Evolutionary conservation across 257 asterid genomes (phyloP), one percentile per base, ranked within the genome.

Genomic region (Primulina eburnea): DNA sequence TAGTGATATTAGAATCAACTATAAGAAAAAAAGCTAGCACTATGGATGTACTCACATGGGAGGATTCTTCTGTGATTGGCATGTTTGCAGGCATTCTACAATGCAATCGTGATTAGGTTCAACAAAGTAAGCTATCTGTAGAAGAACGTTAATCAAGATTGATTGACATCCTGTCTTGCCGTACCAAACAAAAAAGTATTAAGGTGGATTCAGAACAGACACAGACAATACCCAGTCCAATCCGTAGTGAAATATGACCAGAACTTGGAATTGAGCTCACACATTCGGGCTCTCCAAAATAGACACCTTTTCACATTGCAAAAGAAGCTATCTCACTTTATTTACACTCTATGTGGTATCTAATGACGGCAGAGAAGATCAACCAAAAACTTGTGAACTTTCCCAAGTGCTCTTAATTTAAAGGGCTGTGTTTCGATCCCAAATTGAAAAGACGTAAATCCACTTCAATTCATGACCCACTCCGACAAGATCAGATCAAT

Each of bases 11-110:
- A 30, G 64, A 18, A 61, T 38, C 40, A 10, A 5, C 57, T 17
- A 28, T 9, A 65, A 47, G 40, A 67, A 69, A 58, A 52, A 34
- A 20, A 16, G 71, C 59, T 67, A 55, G 29, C 28, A 63, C 26
- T 2, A 33, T 64, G 50, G 18, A 21, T 28, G 69, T 58, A 77
- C 96, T 73, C 77, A 89, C 99, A 76, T 90, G 6, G 96, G 96
- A 69, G 96, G 99, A 76, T 86, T 83, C 59, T 82, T 81, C 65
- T 79, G 81, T 6, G 97, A 89, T 64, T 86, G 96, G 76, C 96
- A 94, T 33, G 96, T 81, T 6, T 87, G 86, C 69, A 94, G 78
- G 80, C 97, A 94, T 85, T 91, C 88, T n/a, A 94, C 90, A 7
- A 86, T 24, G 73, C 94, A 94, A 9, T 94, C 95, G 52, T 86